Evolutionary conservation across 345 rosid genomes (phyloP), one percentile per base, ranked within the genome.

Genomic region (Populus simonii): DNA sequence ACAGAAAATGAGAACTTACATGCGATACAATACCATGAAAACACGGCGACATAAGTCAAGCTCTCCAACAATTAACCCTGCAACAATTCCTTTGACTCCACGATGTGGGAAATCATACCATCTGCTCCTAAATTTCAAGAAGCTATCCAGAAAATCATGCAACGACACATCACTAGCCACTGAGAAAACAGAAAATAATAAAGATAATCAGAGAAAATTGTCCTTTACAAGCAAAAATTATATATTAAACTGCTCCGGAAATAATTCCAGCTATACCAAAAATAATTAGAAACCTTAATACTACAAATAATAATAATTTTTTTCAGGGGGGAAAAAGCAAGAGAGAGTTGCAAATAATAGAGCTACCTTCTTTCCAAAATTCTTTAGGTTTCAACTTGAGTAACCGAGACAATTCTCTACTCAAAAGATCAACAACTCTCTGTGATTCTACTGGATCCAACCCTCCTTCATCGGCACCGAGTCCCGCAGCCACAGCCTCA

Each of bases 51-150:
- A 83, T 68, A 96, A 76, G 51, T 92, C 98, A 51, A 83, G 66
- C 78, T 96, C 99, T 65, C 96, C 99, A 7, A 93, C 93, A 81
- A 96, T 84, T 6, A 96, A 89, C 41, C 98, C 98, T 5, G 99
- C 98, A 68, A 92, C 90, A 6, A 89, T 88, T 59, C 93, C 94
- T 81, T 92, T 96, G 78, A 86, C 92, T 76, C 97, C 93, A 74
- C 89, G 99, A 80, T 90, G 86, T 39, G 96, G 96, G 65, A 93
- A 93, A 88, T 96, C 99, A 76, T 91, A 96, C 99, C 99, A 96
- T 74, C 98, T 92, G 86, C 90, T 89, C 81, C 97, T 89, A 86
- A 83, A 93, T 36, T 91, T 87, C 53, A 95, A 77, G 86, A 95
- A 95, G 86, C 91, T 87, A 82, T 91, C 94, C 85, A 95, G 80